These are phyloP conservation scores for Agrocybe chaxingu DNA, from an alignment of 768 basidiomycete genomes.

Conservation along the genomic window DNA sequence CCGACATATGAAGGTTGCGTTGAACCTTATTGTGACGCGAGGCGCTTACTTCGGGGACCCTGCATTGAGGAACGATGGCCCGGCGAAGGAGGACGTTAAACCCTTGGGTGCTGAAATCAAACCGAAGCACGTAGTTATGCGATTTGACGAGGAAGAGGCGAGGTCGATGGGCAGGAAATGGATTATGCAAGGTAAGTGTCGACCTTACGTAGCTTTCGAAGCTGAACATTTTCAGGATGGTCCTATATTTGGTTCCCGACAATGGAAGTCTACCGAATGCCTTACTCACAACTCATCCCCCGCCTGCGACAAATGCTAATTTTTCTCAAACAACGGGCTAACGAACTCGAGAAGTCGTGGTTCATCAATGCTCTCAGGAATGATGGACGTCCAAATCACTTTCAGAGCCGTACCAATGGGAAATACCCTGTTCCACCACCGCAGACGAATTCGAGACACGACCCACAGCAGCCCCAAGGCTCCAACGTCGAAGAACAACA, in stretches of 20 bases:
- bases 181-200: slow-evolving; percentile 30
- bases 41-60: slow-evolving; percentile 29
- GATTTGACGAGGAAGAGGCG: slow-evolving; percentile 19
- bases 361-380: slow-evolving; percentile 6
- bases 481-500: no score
- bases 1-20: slow-evolving; percentile 33
- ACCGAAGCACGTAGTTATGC: neutral
- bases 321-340: slow-evolving; percentile 5
- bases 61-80: neutral
- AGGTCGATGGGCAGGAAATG: slow-evolving; percentile 20
- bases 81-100: neutral
- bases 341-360: slow-evolving; percentile 13
- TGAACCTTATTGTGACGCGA: slow-evolving; percentile 37
- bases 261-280: slow-evolving; percentile 39
- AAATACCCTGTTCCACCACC: no score
- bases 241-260: slow-evolving; percentile 40
- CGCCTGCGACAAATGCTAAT: slow-evolving; percentile 27
- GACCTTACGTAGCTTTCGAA: neutral
- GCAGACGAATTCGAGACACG: no score
- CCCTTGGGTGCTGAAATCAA: neutral
- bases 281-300: slow-evolving; percentile 37
- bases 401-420: no score
- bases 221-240: slow-evolving; percentile 37
- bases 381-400: no score
- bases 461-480: no score